These are phyloP conservation scores for Exophiala oligosperma DNA, from an alignment of 2,329 filamentous ascomycete species.

Conservation along the genomic window DNA sequence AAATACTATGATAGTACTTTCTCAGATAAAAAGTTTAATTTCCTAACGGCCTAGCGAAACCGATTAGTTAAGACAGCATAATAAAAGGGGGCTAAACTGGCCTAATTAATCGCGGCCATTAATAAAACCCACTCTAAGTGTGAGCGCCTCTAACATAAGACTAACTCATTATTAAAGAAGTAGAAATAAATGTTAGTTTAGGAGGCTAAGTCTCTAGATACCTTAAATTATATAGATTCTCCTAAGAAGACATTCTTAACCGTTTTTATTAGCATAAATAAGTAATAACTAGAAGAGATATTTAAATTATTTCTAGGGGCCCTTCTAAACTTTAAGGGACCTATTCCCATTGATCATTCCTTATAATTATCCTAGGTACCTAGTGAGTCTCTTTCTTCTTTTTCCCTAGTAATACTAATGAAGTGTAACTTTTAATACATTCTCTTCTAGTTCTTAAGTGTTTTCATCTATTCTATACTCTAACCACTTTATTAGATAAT, in stretches of 20 bases:
- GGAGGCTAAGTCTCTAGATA: too few relatives aligned
- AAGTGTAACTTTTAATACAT: background rate
- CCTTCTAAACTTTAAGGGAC: too few relatives aligned
- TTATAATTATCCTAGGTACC: too few relatives aligned
- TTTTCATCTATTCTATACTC: constrained; percentile 6
- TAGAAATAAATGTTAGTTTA: too few relatives aligned
- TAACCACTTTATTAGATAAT: constrained; percentile 16
- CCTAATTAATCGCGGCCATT: background rate
- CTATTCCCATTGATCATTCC: too few relatives aligned
- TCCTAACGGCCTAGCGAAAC: background rate
- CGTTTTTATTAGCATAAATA: background rate
- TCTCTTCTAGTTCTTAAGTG: constrained; percentile 2
- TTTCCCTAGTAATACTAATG: too few relatives aligned
- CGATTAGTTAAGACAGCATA: background rate
- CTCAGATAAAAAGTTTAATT: background rate
- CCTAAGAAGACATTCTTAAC: background rate
- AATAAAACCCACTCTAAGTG: background rate
- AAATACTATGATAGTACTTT: background rate
- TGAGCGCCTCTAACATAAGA: background rate
- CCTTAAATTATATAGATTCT: background rate
- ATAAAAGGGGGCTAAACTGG: background rate
- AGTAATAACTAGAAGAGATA: background rate
- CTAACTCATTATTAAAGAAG: too few relatives aligned
- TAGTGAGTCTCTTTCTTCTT: too few relatives aligned
- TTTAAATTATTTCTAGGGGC: too few relatives aligned